Evolutionary conservation across 352 stramenopile genomes (phyloP).

Genomic region (Globisporangium solare): DNA sequence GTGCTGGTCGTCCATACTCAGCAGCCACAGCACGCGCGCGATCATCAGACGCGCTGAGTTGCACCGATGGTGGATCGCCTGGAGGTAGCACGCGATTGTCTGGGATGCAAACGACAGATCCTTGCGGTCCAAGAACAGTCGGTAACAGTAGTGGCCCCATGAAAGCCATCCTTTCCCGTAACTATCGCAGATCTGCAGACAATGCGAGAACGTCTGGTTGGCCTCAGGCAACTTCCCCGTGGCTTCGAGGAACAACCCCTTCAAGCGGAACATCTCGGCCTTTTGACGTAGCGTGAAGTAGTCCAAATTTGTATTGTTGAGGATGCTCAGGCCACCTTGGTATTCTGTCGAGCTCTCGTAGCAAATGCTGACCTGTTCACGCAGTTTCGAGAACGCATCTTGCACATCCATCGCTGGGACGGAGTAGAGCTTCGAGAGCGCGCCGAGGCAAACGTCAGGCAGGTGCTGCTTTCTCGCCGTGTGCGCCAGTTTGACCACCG

Average conservation of each 20-base stretch:
- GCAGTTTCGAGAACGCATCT: conserved; percentile 90
- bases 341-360: conserved; percentile 87
- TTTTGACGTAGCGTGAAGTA: conserved; percentile 92
- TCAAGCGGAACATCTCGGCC: conserved; percentile 90
- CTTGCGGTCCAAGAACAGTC: conserved; percentile 71
- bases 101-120: conserved; percentile 80
- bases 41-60: conserved; percentile 89
- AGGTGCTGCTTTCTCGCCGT: conserved; percentile 89
- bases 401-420: conserved; percentile 91
- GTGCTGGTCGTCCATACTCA: conserved; percentile 84
- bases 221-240: conserved; percentile 75
- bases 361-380: conserved; percentile 92
- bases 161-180: conserved; percentile 94
- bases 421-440: conserved; percentile 82
- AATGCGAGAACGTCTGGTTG: conserved; percentile 90
- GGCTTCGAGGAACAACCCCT: conserved; percentile 86
- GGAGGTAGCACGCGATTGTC: conserved; percentile 92
- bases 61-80: conserved; percentile 89
- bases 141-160: conserved; percentile 91
- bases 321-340: conserved; percentile 83
- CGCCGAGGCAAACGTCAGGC: conserved; percentile 81
- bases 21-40: conserved; percentile 87
- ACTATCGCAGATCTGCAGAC: conserved; percentile 89
- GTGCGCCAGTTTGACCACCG: conserved; percentile 88
- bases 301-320: conserved; percentile 93